These are phyloP conservation scores for Sugiyamaella mastotermitis DNA, from an alignment of 805 yeast genomes.

Conservation along the genomic window DNA sequence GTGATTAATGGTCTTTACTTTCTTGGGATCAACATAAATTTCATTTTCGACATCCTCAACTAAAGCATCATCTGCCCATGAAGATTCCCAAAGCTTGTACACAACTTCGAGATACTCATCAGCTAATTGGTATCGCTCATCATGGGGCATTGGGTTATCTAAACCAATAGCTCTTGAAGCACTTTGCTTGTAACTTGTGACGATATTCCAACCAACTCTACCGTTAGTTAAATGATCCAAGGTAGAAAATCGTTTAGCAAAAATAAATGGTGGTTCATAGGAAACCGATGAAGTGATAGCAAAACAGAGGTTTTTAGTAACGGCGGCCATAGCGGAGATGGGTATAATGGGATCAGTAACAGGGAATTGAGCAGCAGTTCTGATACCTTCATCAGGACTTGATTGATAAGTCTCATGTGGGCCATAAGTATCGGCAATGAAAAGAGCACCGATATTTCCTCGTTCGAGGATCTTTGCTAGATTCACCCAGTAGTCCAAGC, in stretches of 20 bases:
- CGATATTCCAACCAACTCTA: conserved; percentile 43
- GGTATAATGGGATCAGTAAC: conserved; percentile 35
- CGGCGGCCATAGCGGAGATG: conserved; percentile 40
- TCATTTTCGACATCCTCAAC: conserved; percentile 17
- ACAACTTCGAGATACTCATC: conserved; percentile 36
- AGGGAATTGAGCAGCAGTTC: conserved; percentile 32
- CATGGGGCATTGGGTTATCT: conserved; percentile 34
- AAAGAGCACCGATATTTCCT: conserved; percentile 35
- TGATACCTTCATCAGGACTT: conserved; percentile 29
- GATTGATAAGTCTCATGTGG: conserved; percentile 38
- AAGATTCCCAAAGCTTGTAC: conserved; percentile 34
- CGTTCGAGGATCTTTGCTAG: conserved; percentile 33
- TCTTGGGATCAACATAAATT: conserved; percentile 26
- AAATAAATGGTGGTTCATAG: conserved; percentile 37
- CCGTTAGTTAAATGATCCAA: conserved; percentile 39
- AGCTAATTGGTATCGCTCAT: conserved; percentile 35
- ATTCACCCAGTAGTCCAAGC: conserved; percentile 32
- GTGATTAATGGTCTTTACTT: conserved; percentile 36
- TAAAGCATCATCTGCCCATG: conserved; percentile 41
- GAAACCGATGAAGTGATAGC: conserved; percentile 40
- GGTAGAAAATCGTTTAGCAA: conserved; percentile 40
- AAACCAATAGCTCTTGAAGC: conserved; percentile 38
- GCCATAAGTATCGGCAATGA: conserved; percentile 38
- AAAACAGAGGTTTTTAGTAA: conserved; percentile 34
- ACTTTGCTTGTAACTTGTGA: conserved; percentile 37